Base-by-base conservation (phyloP, 2,329 filamentous ascomycete genomes). In the Diaporthe australafricana region DNA sequence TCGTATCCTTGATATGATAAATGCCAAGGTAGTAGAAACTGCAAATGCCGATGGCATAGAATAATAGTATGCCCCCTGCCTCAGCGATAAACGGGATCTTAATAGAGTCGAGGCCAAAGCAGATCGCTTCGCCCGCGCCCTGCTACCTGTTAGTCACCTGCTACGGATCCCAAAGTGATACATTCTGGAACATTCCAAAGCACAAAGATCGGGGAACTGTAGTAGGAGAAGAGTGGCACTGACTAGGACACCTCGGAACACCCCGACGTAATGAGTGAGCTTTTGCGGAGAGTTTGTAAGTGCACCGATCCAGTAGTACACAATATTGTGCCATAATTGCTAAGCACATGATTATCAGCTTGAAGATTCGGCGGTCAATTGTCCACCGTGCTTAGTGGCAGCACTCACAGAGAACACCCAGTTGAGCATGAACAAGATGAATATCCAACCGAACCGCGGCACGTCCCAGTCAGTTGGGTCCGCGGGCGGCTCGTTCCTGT, bases 291-390 rank as follows among this genome's bases (percentile, higher is more conserved):
- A 47, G 66, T 80, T 80, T 0, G 78, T 79, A n/a, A 80, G 63
- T 0, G 75, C 76, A 16, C 78, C 77, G 0, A 79, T 76, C 66
- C 76, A 78, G 71, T 79, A 80, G 6, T 77, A 72, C 1, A 79
- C 75, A 14, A 78, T 72, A 47, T 79, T 77, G 40, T 79, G 79
- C 77, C 77, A 79, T 12, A 80, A 70, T 70, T 68, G 56, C 76
- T 65, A 6, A 27, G 5, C 9, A 1, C 6, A 5, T 3, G 3
- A 12, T 1, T 1, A 4, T 65, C 9, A 65, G 45, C 14, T 22
- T 65, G n/a, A 12, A 0, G 2, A 25, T 7, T 35, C 5, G n/a
- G 38, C 9, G n/a, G 5, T 38, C n/a, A 7, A 22, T 8, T 20
- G n/a, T 48, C 20, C 7, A 48, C 4, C 20, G 8, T 4, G 20